phyloP scores from a whole-genome alignment of 148 eudicot species.

The Hydrangea macrophylla region DNA sequence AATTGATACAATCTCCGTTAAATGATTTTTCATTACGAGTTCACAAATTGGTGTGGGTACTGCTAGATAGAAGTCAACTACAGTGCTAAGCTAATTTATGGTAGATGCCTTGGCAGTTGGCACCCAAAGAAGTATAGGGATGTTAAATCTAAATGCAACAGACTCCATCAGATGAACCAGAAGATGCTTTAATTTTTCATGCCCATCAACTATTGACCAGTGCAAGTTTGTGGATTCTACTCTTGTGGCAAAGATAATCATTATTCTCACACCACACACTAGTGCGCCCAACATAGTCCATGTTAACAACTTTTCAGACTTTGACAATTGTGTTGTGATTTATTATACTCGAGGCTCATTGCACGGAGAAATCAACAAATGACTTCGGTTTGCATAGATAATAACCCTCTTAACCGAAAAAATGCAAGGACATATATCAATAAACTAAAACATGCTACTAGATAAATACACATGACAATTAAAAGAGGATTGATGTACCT shows the following conservation, averaged over 20 bases:
- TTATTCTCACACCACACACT: not conserved
- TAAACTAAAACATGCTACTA: not conserved
- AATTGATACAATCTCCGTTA: not conserved
- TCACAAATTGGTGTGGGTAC: not conserved
- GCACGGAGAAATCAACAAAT: too few species aligned
- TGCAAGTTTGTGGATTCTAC: not conserved
- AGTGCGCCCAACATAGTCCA: not conserved
- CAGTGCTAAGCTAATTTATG: not conserved
- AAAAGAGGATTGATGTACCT: constrained; percentile 41
- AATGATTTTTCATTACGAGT: not conserved
- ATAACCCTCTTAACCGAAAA: not conserved
- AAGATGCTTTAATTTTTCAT: not conserved
- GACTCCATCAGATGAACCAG: not conserved
- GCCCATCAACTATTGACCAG: not conserved
- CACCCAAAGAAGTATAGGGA: too few species aligned
- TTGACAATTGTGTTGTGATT: not conserved
- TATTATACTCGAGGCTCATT: not conserved
- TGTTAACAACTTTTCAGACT: not conserved
- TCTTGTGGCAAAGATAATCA: constrained; percentile 1
- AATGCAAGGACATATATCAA: not conserved
- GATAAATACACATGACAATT: not conserved
- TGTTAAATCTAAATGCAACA: not conserved
- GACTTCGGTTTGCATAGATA: too few species aligned
- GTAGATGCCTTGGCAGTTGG: too few species aligned
- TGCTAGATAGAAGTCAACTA: not conserved